phyloP scores from a whole-genome alignment of 768 basidiomycete genomes.

The Hygrophorus russula region DNA sequence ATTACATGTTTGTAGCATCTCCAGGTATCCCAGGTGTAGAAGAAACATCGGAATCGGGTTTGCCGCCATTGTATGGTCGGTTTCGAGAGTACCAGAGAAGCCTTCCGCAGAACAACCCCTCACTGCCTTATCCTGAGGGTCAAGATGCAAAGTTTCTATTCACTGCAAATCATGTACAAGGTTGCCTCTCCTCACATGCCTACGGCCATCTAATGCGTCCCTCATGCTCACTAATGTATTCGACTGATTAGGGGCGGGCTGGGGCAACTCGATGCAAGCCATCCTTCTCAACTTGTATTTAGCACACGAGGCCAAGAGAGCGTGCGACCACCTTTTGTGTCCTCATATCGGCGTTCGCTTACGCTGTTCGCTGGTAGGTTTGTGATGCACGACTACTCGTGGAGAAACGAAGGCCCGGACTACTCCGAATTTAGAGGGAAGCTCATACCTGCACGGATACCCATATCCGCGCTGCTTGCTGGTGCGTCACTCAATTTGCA shows the following conservation, averaged over 20 bases:
- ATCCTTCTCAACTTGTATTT: slow-evolving; percentile 40
- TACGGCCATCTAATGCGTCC: neutral
- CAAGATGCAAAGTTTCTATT: neutral
- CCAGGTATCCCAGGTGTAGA: no score
- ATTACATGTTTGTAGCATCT: no score
- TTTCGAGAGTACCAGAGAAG: neutral
- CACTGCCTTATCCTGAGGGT: neutral
- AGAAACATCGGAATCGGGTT: no score
- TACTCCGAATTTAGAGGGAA: slow-evolving; percentile 39
- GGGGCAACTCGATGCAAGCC: slow-evolving; percentile 55
- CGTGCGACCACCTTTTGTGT: slow-evolving; percentile 22
- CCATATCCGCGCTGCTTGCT: slow-evolving; percentile 39
- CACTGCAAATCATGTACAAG: neutral
- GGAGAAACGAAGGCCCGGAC: slow-evolving; percentile 30
- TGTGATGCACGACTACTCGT: slow-evolving; percentile 51
- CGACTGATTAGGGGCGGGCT: slow-evolving; percentile 31
- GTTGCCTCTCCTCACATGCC: neutral
- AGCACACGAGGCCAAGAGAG: slow-evolving; percentile 31
- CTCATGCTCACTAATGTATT: neutral
- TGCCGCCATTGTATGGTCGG: neutral
- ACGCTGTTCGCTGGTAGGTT: slow-evolving; percentile 19
- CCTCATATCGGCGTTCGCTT: neutral
- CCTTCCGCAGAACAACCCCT: neutral
- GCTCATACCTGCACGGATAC: slow-evolving; percentile 40
- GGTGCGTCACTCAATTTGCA: slow-evolving; percentile 21